Percentiles rank a stretch among this genome's conserved stretches.
phyloP scores from a whole-genome alignment of 345 rosid species.

The Brassica napus region DNA sequence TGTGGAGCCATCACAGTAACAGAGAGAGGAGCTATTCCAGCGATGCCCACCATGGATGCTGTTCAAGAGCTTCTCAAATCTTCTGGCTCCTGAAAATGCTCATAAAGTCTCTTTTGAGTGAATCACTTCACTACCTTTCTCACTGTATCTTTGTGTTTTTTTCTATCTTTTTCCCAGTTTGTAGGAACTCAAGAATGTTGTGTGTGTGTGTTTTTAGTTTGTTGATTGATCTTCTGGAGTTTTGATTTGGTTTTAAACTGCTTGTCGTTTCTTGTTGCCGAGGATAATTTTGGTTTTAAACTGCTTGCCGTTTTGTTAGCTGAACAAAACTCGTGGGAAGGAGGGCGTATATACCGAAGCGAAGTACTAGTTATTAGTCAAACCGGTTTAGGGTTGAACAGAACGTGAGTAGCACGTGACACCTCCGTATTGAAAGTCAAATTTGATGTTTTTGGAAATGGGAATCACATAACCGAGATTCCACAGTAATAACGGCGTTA shows the following conservation, averaged over 20 bases:
- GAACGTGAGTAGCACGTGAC: conserved; percentile 36
- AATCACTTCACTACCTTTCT: not conserved
- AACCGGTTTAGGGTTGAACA: conserved; percentile 16
- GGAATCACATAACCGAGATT: conserved; percentile 14
- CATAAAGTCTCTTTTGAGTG: conserved; percentile 6
- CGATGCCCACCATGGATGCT: conserved; percentile 71
- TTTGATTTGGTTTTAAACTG: not conserved
- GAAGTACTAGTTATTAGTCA: not conserved
- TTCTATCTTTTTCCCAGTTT: conserved; percentile 2
- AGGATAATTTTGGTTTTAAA: not conserved
- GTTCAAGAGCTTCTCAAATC: conserved; percentile 51
- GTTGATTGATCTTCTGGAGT: conserved; percentile 30
- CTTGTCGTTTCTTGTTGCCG: not conserved
- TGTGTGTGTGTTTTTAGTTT: conserved; percentile 19
- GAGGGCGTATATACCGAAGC: not conserved
- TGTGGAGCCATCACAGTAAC: conserved; percentile 89
- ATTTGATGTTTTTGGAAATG: not conserved
- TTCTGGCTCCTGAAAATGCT: conserved; percentile 27
- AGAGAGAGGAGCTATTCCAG: conserved; percentile 95
- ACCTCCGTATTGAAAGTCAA: not conserved
- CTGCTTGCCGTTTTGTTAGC: conserved; percentile 16
- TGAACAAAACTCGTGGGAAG: not conserved
- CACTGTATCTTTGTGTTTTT: conserved; percentile 3
- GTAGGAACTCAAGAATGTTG: conserved; percentile 39
- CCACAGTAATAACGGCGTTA: conserved; percentile 19